A percentile compares a stretch with the other conserved stretches of the same genome.
Evolutionary conservation across 805 yeast genomes (phyloP).

Genomic region (Metschnikowia santaceciliae): DNA sequence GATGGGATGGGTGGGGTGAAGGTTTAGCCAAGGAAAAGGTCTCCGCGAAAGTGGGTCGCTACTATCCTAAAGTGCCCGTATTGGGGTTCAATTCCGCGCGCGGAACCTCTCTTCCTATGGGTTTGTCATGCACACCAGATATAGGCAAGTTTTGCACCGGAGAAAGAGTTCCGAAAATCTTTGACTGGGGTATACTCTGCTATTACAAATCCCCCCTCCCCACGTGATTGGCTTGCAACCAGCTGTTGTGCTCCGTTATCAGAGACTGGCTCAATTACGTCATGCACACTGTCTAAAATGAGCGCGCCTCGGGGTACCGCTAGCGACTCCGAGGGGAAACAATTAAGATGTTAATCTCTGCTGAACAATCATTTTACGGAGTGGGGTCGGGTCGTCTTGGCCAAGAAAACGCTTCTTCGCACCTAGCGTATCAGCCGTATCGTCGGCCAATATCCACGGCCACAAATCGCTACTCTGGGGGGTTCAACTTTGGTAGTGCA

Average conservation of each 20-base stretch:
- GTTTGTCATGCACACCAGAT: neutral
- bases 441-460: neutral
- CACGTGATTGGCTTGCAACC: neutral
- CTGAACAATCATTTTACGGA: no score
- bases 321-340: neutral
- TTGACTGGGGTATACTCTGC: no score
- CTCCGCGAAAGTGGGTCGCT: neutral
- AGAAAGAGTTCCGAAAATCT: no score
- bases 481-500: neutral
- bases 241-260: neutral
- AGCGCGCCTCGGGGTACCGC: conserved; percentile 1
- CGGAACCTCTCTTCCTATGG: neutral
- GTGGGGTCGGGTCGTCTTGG: neutral
- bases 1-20: neutral
- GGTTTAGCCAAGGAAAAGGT: neutral
- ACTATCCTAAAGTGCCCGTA: neutral
- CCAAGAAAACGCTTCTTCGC: neutral
- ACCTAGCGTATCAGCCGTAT: neutral
- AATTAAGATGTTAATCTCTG: neutral
- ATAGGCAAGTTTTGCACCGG: neutral
- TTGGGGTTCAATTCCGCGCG: neutral
- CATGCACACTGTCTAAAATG: neutral
- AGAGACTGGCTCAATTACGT: neutral
- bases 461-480: neutral
- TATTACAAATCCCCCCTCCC: no score